phyloP scores from a whole-genome alignment of 2,329 filamentous ascomycete genomes.

The Diaporthe aspalathi region DNA sequence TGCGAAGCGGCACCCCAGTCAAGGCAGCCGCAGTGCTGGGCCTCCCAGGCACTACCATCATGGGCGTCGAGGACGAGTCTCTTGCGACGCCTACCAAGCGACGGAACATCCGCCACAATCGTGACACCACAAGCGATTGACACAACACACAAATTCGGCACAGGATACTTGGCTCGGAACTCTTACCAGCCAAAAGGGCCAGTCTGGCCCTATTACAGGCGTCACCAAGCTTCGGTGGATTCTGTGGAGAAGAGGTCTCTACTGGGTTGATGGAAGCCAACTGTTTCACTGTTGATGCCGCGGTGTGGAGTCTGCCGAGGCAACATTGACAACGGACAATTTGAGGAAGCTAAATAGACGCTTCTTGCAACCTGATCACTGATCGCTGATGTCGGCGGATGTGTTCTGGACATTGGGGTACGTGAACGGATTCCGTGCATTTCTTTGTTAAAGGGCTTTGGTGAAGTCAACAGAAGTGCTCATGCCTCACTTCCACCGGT shows the following conservation, averaged over 20 bases:
- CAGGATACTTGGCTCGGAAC: background rate
- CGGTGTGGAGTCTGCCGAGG: background rate
- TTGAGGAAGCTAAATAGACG: background rate
- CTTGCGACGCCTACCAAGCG: slow-evolving; percentile 19
- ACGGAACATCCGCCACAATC: background rate
- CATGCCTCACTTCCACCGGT: no score
- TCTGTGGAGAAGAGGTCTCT: slow-evolving; percentile 22
- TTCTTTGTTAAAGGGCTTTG: background rate
- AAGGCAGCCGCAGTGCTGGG: slow-evolving; percentile 36
- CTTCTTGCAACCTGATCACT: background rate
- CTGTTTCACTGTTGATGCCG: background rate
- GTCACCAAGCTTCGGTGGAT: background rate
- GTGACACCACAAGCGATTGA: background rate
- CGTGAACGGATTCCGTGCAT: background rate
- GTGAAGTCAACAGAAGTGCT: no score
- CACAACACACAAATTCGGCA: background rate
- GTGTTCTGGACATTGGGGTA: background rate
- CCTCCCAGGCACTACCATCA: slow-evolving; percentile 14
- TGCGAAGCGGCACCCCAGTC: slow-evolving; percentile 32
- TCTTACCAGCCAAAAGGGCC: background rate
- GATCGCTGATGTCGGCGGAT: background rate
- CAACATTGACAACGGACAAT: background rate
- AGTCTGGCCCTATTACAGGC: background rate
- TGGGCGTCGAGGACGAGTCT: background rate
- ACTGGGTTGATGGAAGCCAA: slow-evolving; percentile 17